Evolutionary conservation across 2,329 filamentous ascomycete genomes (phyloP).

Genomic region (Aspergillus sp.): DNA sequence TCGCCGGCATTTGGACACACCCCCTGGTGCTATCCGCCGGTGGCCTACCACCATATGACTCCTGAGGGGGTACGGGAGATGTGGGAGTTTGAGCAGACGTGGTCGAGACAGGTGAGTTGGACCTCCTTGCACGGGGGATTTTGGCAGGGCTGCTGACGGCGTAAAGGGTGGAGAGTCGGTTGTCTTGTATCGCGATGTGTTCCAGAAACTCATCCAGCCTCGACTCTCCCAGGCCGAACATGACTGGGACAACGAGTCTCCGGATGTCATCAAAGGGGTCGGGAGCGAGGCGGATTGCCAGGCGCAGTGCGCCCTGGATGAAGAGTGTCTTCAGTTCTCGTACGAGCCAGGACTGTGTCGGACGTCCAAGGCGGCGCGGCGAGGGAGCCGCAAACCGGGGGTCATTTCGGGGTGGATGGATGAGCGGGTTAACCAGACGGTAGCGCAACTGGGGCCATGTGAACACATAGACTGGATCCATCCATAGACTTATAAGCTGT

Average conservation of each 20-base stretch:
- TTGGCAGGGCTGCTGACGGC: neutral
- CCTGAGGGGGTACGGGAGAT: conserved; percentile 22
- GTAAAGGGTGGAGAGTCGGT: neutral
- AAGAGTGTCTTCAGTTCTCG: neutral
- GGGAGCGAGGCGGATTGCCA: neutral
- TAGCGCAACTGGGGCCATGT: neutral
- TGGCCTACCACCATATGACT: conserved; percentile 31
- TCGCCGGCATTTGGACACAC: conserved; percentile 13
- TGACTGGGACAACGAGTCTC: conserved; percentile 1
- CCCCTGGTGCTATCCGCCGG: conserved; percentile 27
- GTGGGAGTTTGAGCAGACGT: conserved; percentile 24
- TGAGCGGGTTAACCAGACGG: neutral
- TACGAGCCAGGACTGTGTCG: neutral
- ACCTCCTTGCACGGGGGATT: neutral
- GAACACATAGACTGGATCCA: neutral
- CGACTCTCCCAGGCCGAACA: neutral
- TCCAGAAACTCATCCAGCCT: neutral
- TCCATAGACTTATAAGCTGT: neutral
- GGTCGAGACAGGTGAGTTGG: conserved; percentile 9
- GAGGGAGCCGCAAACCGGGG: neutral
- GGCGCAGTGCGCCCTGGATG: neutral
- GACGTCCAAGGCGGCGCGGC: neutral
- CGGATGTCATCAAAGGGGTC: neutral
- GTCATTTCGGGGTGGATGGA: neutral
- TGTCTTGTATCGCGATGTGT: neutral